These are phyloP conservation scores for Aspergillus ruber DNA, from an alignment of 2,329 filamentous ascomycete genomes.

Conservation along the genomic window DNA sequence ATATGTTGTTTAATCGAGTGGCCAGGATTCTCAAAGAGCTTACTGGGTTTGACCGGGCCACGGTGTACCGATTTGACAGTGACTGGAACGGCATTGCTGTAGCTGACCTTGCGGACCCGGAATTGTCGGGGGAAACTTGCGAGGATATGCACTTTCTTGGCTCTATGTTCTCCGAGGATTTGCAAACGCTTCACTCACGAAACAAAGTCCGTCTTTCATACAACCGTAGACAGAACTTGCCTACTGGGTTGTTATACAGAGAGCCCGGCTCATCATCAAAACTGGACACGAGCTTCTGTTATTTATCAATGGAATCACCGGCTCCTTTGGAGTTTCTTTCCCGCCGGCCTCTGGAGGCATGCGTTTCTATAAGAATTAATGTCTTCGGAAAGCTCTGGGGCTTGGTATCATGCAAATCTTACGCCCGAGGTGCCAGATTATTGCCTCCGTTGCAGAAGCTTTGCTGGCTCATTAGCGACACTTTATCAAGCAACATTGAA, in stretches of 20 bases:
- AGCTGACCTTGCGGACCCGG: conserved; percentile 72
- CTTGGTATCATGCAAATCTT: conserved; percentile 75
- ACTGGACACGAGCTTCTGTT: conserved; percentile 73
- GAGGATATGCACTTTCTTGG: conserved; percentile 79
- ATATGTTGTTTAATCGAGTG: conserved; percentile 68
- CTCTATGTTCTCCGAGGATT: conserved; percentile 77
- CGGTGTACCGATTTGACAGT: conserved; percentile 83
- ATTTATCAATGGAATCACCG: conserved; percentile 70
- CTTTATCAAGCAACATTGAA: conserved; percentile 78
- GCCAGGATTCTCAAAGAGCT: conserved; percentile 78
- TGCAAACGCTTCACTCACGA: conserved; percentile 73
- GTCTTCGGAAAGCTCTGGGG: conserved; percentile 83
- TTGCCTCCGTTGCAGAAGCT: conserved; percentile 84
- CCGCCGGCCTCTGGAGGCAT: conserved; percentile 78
- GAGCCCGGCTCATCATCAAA: conserved; percentile 64
- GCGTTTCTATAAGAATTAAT: conserved; percentile 86
- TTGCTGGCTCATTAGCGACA: conserved; percentile 79
- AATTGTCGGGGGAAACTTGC: conserved; percentile 69
- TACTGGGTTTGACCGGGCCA: conserved; percentile 79
- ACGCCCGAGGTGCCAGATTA: conserved; percentile 72
- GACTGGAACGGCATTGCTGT: conserved; percentile 79
- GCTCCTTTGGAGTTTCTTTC: conserved; percentile 72
- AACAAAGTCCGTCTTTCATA: conserved; percentile 82
- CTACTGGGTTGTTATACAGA: conserved; percentile 71
- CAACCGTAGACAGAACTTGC: conserved; percentile 63